Conservation (phyloP, 2,329 filamentous ascomycete genomes). For the Cadophora malorum region DNA sequence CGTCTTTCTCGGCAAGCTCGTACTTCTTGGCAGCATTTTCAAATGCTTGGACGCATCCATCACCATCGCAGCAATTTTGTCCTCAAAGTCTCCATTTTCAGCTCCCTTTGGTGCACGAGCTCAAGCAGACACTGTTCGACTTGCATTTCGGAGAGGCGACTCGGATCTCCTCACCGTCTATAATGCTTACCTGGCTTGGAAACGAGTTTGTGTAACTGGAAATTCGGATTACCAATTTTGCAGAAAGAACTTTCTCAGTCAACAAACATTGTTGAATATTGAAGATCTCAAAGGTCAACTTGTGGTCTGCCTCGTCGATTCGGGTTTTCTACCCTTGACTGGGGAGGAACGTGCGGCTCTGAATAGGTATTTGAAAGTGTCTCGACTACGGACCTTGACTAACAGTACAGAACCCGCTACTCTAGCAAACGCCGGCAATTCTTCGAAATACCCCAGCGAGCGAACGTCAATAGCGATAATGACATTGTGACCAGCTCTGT, state of each 20-base stretch:
- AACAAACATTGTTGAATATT: constrained; percentile 88
- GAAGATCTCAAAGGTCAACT: constrained; percentile 96
- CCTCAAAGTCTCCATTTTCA: constrained; percentile 92
- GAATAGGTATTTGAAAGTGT: constrained; percentile 52
- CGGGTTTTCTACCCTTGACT: constrained; percentile 79
- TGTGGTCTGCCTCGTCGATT: constrained; percentile 82
- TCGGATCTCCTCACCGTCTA: constrained; percentile 93
- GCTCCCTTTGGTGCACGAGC: constrained; percentile 83
- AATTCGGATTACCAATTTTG: constrained; percentile 88
- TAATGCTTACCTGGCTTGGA: constrained; percentile 93
- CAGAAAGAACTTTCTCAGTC: constrained; percentile 89
- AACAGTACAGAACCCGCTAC: constrained; percentile 59
- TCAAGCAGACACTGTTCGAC: constrained; percentile 80
- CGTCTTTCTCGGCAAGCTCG: constrained; percentile 92
- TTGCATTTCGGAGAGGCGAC: constrained; percentile 82
- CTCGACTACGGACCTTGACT: constrained; percentile 45
- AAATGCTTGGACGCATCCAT: constrained; percentile 90
- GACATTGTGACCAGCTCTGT: constrained; percentile 81
- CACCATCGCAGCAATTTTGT: constrained; percentile 90
- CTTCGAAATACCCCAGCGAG: constrained; percentile 79
- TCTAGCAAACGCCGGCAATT: constrained; percentile 71
- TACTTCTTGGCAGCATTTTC: constrained; percentile 85
- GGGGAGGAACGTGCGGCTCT: constrained; percentile 74
- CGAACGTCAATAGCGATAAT: constrained; percentile 79
- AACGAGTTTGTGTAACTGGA: constrained; percentile 73